Conservation (phyloP, 2,329 filamentous ascomycete genomes). For the Epichloe baconii region DNA sequence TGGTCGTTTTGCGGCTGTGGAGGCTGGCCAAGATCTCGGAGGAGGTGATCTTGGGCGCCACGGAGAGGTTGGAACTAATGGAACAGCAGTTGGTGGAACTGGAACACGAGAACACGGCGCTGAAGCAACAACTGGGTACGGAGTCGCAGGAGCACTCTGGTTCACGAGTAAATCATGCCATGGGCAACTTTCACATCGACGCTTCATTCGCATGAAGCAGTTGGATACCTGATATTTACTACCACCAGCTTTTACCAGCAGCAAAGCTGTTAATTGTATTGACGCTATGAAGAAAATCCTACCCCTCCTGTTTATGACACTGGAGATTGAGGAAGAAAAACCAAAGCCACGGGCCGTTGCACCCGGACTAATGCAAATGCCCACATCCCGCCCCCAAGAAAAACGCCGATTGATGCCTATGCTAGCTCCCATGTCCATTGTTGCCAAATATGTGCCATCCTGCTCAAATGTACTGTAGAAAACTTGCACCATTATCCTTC, state of each 20-base stretch:
- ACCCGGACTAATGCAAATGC: conserved; percentile 10
- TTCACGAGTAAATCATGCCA: conserved; percentile 4
- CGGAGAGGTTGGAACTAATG: conserved; percentile 48
- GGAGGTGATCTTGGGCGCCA: conserved; percentile 49
- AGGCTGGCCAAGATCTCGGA: conserved; percentile 59
- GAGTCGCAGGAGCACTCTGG: conserved; percentile 8
- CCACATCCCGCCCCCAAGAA: conserved; percentile 15
- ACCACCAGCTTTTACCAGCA: not conserved
- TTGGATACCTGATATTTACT: not conserved
- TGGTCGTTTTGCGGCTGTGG: conserved; percentile 54
- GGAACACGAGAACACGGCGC: conserved; percentile 29
- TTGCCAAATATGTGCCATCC: conserved; percentile 18
- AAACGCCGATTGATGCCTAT: conserved; percentile 25
- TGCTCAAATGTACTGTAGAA: conserved; percentile 7
- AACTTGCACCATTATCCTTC: conserved; percentile 3
- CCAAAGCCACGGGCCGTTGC: not conserved
- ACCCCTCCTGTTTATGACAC: not conserved
- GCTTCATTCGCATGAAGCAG: not conserved
- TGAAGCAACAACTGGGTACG: conserved; percentile 11
- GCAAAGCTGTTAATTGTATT: not conserved
- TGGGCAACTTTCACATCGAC: not conserved
- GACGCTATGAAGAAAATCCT: not conserved
- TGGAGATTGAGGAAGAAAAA: not conserved
- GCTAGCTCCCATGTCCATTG: conserved; percentile 22
- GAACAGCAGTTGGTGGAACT: conserved; percentile 37